Evolutionary conservation across 805 yeast species (phyloP).

Genomic region (Torulaspora gathmanii): DNA sequence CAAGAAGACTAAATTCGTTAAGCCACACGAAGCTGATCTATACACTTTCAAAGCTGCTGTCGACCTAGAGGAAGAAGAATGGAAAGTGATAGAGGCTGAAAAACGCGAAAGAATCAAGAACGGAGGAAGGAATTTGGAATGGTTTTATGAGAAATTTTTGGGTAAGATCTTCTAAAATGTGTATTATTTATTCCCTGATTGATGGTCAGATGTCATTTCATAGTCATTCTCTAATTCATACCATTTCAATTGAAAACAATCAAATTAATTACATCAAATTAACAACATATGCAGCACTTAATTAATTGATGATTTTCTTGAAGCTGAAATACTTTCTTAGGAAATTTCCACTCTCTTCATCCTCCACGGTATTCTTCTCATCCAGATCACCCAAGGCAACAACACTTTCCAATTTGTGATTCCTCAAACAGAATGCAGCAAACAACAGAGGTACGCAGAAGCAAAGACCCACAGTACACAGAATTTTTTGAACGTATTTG

Average conservation of each 20-base stretch:
- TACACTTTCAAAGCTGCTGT: constrained; percentile 33
- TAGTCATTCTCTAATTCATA: too few relatives aligned
- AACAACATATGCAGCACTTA: too few relatives aligned
- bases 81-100: constrained; percentile 31
- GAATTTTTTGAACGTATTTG: constrained; percentile 49
- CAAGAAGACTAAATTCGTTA: constrained; percentile 45
- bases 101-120: constrained; percentile 27
- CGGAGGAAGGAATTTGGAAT: constrained; percentile 36
- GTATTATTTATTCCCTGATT: neutral
- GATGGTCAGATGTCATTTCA: too few relatives aligned
- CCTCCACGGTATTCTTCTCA: constrained; percentile 2
- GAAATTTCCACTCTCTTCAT: constrained; percentile 3
- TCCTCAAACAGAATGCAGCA: constrained; percentile 48
- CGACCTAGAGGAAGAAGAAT: constrained; percentile 35
- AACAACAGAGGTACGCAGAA: constrained; percentile 51
- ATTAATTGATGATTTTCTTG: neutral
- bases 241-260: neutral
- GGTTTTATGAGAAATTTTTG: constrained; percentile 46
- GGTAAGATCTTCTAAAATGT: constrained; percentile 45
- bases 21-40: constrained; percentile 58
- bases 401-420: constrained; percentile 40
- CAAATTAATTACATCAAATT: neutral
- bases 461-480: constrained; percentile 51
- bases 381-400: constrained; percentile 16
- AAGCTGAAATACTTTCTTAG: neutral